Conservation (phyloP, 1,284 basidiomycete genomes). For the Chalciporus piperatoides region DNA sequence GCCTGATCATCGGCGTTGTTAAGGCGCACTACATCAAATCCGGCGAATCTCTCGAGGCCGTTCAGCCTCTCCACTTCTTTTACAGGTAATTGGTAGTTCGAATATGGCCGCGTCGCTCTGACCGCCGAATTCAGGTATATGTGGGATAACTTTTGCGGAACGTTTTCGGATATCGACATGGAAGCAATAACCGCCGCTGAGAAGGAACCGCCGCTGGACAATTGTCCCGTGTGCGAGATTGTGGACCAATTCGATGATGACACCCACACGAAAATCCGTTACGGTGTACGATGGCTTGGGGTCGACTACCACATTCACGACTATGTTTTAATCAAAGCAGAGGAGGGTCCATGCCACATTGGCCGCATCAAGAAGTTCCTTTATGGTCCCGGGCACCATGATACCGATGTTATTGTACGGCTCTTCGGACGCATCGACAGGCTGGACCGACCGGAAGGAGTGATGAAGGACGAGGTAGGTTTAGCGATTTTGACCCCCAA, state of each 20-base stretch:
- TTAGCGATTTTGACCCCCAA: not conserved
- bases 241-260: constrained; percentile 30
- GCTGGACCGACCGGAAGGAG: constrained; percentile 24
- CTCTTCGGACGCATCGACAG: constrained; percentile 38
- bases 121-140: constrained; percentile 20
- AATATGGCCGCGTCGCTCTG: constrained; percentile 2
- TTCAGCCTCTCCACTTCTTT: constrained; percentile 47
- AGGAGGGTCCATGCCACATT: constrained; percentile 35
- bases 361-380: constrained; percentile 35
- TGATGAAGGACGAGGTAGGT: constrained; percentile 40
- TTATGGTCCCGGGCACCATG: constrained; percentile 1
- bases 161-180: constrained; percentile 21
- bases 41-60: constrained; percentile 12
- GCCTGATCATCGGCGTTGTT: constrained; percentile 44
- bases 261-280: constrained; percentile 21
- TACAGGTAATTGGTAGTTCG: constrained; percentile 43
- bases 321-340: constrained; percentile 47
- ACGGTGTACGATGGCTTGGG: constrained; percentile 43
- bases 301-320: constrained; percentile 52
- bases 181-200: constrained; percentile 17
- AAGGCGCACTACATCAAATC: constrained; percentile 36
- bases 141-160: constrained; percentile 21
- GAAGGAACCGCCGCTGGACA: constrained; percentile 38
- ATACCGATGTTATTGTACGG: constrained; percentile 21
- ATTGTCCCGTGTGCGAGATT: constrained; percentile 48